Percentiles rank a stretch among this genome's conserved stretches.
Evolutionary conservation across 2,329 filamentous ascomycete genomes (phyloP).

Genomic region (Cladosporium sphaerospermum): DNA sequence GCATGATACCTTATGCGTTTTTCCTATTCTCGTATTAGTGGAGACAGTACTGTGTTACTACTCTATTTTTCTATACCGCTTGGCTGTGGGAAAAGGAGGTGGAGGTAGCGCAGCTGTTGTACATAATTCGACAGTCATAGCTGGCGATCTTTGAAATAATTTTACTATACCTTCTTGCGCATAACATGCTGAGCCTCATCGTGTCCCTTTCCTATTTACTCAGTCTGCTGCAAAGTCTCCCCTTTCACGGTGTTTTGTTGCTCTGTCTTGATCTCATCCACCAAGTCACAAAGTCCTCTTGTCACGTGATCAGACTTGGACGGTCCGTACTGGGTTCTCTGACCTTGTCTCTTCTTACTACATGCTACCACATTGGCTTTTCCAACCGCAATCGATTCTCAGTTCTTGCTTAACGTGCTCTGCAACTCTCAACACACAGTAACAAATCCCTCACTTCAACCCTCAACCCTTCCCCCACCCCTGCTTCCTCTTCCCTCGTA

Average conservation of each 20-base stretch:
- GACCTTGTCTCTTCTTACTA: too few species aligned
- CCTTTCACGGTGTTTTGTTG: neutral
- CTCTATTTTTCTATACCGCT: constrained; percentile 7
- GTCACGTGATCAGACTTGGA: too few species aligned
- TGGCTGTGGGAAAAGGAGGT: neutral
- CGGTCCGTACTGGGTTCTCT: too few species aligned
- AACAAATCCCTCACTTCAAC: too few species aligned
- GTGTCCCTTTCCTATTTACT: neutral
- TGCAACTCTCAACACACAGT: too few species aligned
- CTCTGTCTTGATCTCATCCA: too few species aligned
- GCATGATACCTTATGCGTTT: constrained; percentile 13
- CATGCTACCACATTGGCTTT: too few species aligned
- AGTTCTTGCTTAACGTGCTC: too few species aligned
- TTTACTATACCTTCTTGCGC: constrained; percentile 7
- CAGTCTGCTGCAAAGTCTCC: neutral
- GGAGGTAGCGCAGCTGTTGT: constrained; percentile 10
- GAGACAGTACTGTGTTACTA: constrained; percentile 12
- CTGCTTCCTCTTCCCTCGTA: too few species aligned
- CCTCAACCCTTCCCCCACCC: too few species aligned
- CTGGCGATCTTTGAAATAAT: constrained; percentile 11
- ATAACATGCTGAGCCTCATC: neutral
- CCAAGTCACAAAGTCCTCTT: too few species aligned
- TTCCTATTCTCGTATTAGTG: constrained; percentile 10
- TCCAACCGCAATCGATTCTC: too few species aligned
- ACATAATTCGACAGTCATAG: constrained; percentile 10